Conservation (phyloP, 495 filamentous ascomycete genomes). For the Aspergillus funiculosus region DNA sequence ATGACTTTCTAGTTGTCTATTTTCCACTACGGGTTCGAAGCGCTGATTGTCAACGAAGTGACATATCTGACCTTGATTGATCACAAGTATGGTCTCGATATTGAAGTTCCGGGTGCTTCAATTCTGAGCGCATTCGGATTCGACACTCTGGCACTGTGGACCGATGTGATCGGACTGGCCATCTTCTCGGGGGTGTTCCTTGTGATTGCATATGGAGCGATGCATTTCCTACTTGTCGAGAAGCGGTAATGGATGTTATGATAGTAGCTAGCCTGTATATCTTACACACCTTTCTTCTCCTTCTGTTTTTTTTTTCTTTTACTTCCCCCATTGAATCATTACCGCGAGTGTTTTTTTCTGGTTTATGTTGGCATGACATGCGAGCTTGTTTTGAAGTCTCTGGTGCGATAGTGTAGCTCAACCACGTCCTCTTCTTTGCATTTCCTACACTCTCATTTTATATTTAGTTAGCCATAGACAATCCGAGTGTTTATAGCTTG, state of each 20-base stretch:
- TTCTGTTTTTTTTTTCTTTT: not conserved
- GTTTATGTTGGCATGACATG: too few species aligned
- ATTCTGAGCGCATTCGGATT: conserved; percentile 95
- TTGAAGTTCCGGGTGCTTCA: conserved; percentile 89
- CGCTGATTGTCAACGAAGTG: conserved; percentile 96
- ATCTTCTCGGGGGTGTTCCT: conserved; percentile 80
- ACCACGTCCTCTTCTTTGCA: too few species aligned
- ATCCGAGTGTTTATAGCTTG: too few species aligned
- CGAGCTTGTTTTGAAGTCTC: too few species aligned
- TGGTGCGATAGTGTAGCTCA: too few species aligned
- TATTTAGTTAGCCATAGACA: too few species aligned
- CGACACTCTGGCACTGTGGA: conserved; percentile 75
- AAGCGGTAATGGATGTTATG: conserved; percentile 53
- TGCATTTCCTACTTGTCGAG: conserved; percentile 93
- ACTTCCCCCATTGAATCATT: too few species aligned
- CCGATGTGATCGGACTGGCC: conserved; percentile 73
- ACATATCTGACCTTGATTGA: conserved; percentile 84
- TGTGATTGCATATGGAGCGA: conserved; percentile 80
- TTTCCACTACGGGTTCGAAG: conserved; percentile 97
- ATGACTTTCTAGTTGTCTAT: conserved; percentile 67
- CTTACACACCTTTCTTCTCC: not conserved
- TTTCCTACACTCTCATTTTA: too few species aligned
- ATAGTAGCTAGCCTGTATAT: not conserved
- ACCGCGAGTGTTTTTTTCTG: conserved; percentile 3
- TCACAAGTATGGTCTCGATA: conserved; percentile 90